Evolutionary conservation across 192 early-diverging fungal genomes (phyloP), one percentile per base, ranked within the genome.

Genomic region (Podila epigama): DNA sequence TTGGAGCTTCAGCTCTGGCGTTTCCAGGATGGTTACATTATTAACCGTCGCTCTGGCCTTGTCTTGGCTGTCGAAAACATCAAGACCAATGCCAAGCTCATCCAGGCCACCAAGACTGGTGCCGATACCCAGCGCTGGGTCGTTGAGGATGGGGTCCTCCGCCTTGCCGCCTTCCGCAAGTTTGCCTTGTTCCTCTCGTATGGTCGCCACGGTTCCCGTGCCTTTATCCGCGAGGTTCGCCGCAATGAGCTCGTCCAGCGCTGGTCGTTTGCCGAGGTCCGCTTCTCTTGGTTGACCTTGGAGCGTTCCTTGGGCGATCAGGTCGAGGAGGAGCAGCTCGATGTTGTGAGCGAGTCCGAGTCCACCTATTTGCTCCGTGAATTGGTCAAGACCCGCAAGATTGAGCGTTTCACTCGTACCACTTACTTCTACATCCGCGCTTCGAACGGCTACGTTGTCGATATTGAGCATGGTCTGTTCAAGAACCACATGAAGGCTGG

Each of bases 1-100:
- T 58, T 75, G 3, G 71, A 75, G 59, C 71, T 75, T 31, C 77
- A 79, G 63, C 68, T 79, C 28, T 79, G 77, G 77, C 62, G 77
- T 27, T 70, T 61, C 28, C 51, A 66, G 28, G 63, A 69, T 52
- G 77, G 77, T 42, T 60, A 66, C 35, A 63, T 79, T 25, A 66
- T 79, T 28, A 79, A 79, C 50, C 67, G 68, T 69, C 66, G 77
- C 61, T 66, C 62, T 22, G 68, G 68, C 1, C 67, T 79, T 22
- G 67, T 55, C 3, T 63, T 79, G 11, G 58, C 62, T 37, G 68
- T 69, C 31, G 59, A 69, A n/a, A 48, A 56, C 34, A 37, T 75
- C 44, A 33, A 75, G 9, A 20, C 39, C 59, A 63, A 58, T 22
- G 71, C 71, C 37, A 62, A 60, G 40, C 51, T 75, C 52, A 41